These are phyloP conservation scores for Cordyceps tenuipes DNA, from an alignment of 2,329 filamentous ascomycete species.

Conservation along the genomic window DNA sequence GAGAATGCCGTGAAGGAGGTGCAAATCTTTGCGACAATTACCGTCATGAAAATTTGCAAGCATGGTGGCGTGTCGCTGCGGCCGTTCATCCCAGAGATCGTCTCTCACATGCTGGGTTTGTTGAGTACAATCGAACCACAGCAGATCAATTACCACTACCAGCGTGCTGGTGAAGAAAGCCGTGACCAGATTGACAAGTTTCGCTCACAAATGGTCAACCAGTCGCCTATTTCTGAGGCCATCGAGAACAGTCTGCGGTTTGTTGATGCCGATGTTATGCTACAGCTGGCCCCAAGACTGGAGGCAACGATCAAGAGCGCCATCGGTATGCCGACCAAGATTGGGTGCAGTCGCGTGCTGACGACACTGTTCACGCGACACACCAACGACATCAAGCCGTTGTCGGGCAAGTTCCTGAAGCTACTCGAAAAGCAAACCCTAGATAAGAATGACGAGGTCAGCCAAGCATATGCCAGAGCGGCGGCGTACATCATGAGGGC, in stretches of 20 bases:
- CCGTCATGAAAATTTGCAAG: slow-evolving; percentile 82
- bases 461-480: slow-evolving; percentile 76
- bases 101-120: slow-evolving; percentile 72
- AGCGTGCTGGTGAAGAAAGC: slow-evolving; percentile 79
- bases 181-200: slow-evolving; percentile 86
- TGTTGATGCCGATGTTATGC: slow-evolving; percentile 71
- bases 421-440: slow-evolving; percentile 73
- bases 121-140: slow-evolving; percentile 85
- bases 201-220: slow-evolving; percentile 70
- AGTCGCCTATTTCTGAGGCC: slow-evolving; percentile 84
- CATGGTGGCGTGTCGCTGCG: slow-evolving; percentile 72
- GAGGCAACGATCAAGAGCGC: slow-evolving; percentile 76
- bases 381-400: slow-evolving; percentile 62
- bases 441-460: slow-evolving; percentile 91
- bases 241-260: slow-evolving; percentile 83
- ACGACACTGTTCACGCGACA: slow-evolving; percentile 78
- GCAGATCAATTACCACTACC: slow-evolving; percentile 83
- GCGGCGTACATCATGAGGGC: slow-evolving; percentile 74
- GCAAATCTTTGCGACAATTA: slow-evolving; percentile 71
- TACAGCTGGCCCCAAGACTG: slow-evolving; percentile 60
- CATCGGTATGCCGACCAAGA: slow-evolving; percentile 87
- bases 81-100: slow-evolving; percentile 72
- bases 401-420: slow-evolving; percentile 68
- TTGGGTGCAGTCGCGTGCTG: slow-evolving; percentile 79
- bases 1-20: slow-evolving; percentile 86